Evolutionary conservation across 2,329 filamentous ascomycete species (phyloP), one percentile per base, ranked within the genome.

Genomic region (Diaporthe destruens): DNA sequence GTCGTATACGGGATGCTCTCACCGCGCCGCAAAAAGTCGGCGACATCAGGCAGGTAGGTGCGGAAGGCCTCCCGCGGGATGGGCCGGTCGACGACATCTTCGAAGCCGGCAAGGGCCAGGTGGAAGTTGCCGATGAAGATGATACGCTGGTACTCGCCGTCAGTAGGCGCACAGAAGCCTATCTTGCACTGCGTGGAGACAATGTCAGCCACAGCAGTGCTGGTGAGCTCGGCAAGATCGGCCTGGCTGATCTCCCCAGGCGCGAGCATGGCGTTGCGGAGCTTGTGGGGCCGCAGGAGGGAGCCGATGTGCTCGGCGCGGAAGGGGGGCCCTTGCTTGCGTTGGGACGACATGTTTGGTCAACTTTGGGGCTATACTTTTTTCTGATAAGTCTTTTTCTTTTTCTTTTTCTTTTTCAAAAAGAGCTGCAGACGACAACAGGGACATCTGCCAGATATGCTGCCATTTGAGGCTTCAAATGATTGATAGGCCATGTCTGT

Each of bases 291-390:
- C 44, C 71, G 71, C 44, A 72, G 44, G 20, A 72, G 71, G 23
- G 71, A 72, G 55, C 71, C 71, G 47, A 72, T 56, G 23, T 72
- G 71, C 42, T 72, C 71, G 20, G 63, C 65, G 39, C 71, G 71
- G 49, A 69, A 72, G 42, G 54, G 25, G 16, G 71, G 69, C 1
- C 49, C 49, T 53, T 53, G 49, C 49, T 53, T 53, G 49, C 49
- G 49, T 6, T 5, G 8, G 49, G 49, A 25, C 12, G 42, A 11
- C 59, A 65, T 65, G 25, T 18, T 65, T n/a, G 55, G 29, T 29
- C 29, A 29, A 29, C 29, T 29, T n/a, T n/a, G n/a, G 5, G 29
- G 29, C 29, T 29, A 29, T n/a, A n/a, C n/a, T n/a, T 3, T 29
- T 29, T 29, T 29, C 5, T 29, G 29, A 29, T 29, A n/a, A n/a